These are phyloP conservation scores for Limonomyces culmigenus DNA, from an alignment of 1,284 basidiomycete species.

Conservation along the genomic window DNA sequence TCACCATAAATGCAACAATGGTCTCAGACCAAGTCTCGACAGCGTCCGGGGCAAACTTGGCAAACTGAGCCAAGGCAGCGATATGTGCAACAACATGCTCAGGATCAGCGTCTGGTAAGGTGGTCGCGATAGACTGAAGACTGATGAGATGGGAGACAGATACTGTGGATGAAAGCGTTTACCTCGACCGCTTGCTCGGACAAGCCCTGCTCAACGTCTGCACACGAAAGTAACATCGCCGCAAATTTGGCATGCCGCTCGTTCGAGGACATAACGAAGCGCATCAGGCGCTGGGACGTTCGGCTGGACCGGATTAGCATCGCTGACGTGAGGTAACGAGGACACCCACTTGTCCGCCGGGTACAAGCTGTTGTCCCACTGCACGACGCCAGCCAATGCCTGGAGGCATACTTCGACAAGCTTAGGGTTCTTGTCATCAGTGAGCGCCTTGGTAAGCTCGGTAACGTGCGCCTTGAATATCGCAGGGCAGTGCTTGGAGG, in stretches of 20 bases:
- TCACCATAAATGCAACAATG: conserved; percentile 56
- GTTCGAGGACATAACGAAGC: conserved; percentile 45
- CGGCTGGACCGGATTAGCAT: conserved; percentile 23
- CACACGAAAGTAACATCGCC: conserved; percentile 55
- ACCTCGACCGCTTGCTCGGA: conserved; percentile 53
- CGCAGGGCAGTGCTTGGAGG: conserved; percentile 68
- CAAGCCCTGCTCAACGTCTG: conserved; percentile 31
- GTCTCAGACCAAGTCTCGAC: conserved; percentile 68
- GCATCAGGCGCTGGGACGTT: conserved; percentile 47
- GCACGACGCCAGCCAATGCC: conserved; percentile 53
- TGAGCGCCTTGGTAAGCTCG: conserved; percentile 57
- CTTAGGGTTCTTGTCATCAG: conserved; percentile 40
- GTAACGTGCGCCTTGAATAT: conserved; percentile 62
- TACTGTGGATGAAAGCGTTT: conserved; percentile 9
- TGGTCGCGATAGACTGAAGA: conserved; percentile 36
- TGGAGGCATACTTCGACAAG: conserved; percentile 60
- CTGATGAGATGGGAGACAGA: neutral
- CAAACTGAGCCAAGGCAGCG: conserved; percentile 61
- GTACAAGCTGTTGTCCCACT: conserved; percentile 36
- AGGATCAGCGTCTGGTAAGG: conserved; percentile 31
- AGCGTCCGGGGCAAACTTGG: conserved; percentile 47
- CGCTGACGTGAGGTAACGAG: conserved; percentile 2
- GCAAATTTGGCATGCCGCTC: conserved; percentile 77
- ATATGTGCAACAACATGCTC: conserved; percentile 51
- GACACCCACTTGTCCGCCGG: conserved; percentile 54